A percentile compares a stretch with the other conserved stretches of the same genome.
Evolutionary conservation across 2,329 filamentous ascomycete species (phyloP).

Genomic region (Fusarium mexicanum): DNA sequence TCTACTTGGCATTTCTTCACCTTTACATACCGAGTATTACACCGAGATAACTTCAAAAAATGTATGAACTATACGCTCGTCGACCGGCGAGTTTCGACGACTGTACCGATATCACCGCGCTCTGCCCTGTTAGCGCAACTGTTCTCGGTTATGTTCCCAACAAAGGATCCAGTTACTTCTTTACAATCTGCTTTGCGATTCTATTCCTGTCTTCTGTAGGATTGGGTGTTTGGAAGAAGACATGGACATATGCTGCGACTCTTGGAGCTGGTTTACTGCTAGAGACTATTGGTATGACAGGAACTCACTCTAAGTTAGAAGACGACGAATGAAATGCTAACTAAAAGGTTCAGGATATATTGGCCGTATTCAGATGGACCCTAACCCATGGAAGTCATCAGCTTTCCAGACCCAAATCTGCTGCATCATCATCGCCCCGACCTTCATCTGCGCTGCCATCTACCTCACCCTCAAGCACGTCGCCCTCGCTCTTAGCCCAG

Average conservation of each 20-base stretch:
- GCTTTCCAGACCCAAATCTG: slow-evolving; percentile 69
- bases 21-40: neutral
- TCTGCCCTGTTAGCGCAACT: slow-evolving; percentile 62
- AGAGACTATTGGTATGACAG: slow-evolving; percentile 59
- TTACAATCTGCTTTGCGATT: slow-evolving; percentile 60
- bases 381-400: slow-evolving; percentile 63
- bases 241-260: slow-evolving; percentile 64
- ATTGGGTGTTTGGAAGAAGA: slow-evolving; percentile 60
- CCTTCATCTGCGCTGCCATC: slow-evolving; percentile 69
- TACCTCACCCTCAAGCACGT: slow-evolving; percentile 73
- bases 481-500: slow-evolving; percentile 58
- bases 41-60: neutral
- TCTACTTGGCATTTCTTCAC: neutral
- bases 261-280: slow-evolving; percentile 60
- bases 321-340: neutral
- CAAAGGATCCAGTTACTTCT: slow-evolving; percentile 64
- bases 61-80: slow-evolving; percentile 27
- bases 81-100: slow-evolving; percentile 37
- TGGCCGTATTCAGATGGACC: slow-evolving; percentile 59
- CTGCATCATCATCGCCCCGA: slow-evolving; percentile 67
- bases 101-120: slow-evolving; percentile 49
- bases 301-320: neutral
- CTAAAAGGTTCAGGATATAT: slow-evolving; percentile 58
- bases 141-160: slow-evolving; percentile 67
- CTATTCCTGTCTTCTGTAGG: slow-evolving; percentile 53